Conservation (phyloP, 805 yeast species). For the Clavispora phyllophila region DNA sequence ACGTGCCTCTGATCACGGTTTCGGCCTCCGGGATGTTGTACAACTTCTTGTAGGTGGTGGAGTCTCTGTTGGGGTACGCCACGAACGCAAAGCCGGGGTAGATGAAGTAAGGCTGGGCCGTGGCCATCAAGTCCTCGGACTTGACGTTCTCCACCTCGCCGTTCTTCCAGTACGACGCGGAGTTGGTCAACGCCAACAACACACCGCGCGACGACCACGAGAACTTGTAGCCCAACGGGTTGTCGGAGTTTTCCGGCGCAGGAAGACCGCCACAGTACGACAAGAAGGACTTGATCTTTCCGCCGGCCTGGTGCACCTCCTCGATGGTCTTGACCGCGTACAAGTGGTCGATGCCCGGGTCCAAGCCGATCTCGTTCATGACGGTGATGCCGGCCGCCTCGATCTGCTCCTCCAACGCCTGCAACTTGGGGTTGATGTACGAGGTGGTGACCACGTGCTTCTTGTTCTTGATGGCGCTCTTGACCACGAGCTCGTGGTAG, state of each 20-base stretch:
- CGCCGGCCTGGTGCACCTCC: slow-evolving; percentile 87
- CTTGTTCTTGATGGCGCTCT: slow-evolving; percentile 85
- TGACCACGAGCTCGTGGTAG: slow-evolving; percentile 89
- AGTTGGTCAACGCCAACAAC: slow-evolving; percentile 87
- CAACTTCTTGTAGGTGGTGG: slow-evolving; percentile 86
- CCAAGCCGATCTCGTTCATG: slow-evolving; percentile 98
- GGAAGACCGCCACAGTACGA: slow-evolving; percentile 99
- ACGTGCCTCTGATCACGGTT: slow-evolving; percentile 93
- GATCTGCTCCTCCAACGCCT: slow-evolving; percentile 79
- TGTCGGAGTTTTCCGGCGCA: slow-evolving; percentile 95
- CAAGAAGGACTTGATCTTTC: slow-evolving; percentile 89
- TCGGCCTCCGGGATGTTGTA: slow-evolving; percentile 96
- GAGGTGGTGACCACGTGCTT: slow-evolving; percentile 90
- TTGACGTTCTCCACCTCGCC: slow-evolving; percentile 76
- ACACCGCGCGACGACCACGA: slow-evolving; percentile 99
- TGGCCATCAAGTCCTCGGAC: slow-evolving; percentile 89
- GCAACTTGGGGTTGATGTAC: slow-evolving; percentile 90
- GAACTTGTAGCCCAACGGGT: slow-evolving; percentile 97
- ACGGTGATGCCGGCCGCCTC: slow-evolving; percentile 94
- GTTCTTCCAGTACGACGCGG: slow-evolving; percentile 83
- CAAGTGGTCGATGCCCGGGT: slow-evolving; percentile 97
- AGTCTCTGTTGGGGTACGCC: slow-evolving; percentile 97
- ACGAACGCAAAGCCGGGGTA: slow-evolving; percentile 95
- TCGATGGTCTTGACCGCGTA: slow-evolving; percentile 98
- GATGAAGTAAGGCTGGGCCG: slow-evolving; percentile 92